Evolutionary conservation across 768 basidiomycete genomes (phyloP).

Genomic region (Lentinula guzmanii): DNA sequence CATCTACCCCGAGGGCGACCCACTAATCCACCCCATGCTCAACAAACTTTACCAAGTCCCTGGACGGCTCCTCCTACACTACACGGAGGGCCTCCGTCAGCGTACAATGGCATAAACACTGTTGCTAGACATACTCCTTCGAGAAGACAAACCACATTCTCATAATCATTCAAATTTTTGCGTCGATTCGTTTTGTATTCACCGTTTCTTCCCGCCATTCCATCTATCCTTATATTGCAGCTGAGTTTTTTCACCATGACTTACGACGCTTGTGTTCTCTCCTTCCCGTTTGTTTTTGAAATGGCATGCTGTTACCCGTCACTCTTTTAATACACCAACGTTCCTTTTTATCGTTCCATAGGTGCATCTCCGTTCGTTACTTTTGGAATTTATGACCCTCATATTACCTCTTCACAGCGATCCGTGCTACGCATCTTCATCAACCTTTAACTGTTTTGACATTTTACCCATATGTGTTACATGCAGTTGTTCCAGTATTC

Average conservation of each 20-base stretch:
- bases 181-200: background rate
- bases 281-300: background rate
- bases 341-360: background rate
- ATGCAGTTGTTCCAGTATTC: no score
- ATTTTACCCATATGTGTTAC: background rate
- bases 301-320: background rate
- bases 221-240: background rate
- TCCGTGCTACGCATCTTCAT: background rate
- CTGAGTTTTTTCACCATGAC: background rate
- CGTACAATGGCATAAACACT: background rate
- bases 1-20: slow-evolving; percentile 15
- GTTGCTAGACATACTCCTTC: slow-evolving; percentile 2
- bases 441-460: background rate
- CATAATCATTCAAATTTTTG: background rate
- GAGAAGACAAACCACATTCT: slow-evolving; percentile 8
- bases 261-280: background rate
- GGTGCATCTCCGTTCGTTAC: background rate
- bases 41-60: slow-evolving; percentile 23
- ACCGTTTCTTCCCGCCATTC: background rate
- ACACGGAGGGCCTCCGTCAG: background rate
- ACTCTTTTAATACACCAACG: background rate
- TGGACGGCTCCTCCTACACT: slow-evolving; percentile 35
- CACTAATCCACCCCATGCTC: slow-evolving; percentile 17
- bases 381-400: background rate
- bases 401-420: background rate